Base-by-base conservation (phyloP, 202 grass and related monocot species). In the Setaria italica region DNA sequence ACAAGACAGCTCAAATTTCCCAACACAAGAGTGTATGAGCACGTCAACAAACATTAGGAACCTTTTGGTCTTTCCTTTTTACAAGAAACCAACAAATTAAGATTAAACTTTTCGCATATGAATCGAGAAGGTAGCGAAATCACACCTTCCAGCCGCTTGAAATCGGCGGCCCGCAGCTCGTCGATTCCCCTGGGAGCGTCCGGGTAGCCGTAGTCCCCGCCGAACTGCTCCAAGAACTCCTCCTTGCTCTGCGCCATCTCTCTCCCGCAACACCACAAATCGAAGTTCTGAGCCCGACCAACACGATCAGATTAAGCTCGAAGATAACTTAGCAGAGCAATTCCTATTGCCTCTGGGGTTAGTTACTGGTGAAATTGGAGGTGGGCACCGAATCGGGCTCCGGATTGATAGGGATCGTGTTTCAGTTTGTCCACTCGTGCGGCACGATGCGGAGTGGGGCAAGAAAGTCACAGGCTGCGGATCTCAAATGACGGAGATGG, bases 121-220 rank as follows among this genome's bases (percentile, higher is more conserved):
- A 41, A 86, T 43, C 1, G 8, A 82, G 1, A 29, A 67, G 33
- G 3, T 6, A 9, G 48, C 1, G 37, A 81, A 66, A 25, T 56
- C 33, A 58, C 37, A 95, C 96, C 96, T 94, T 99, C 48, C 73
- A 99, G 87, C 11, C 96, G 90, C 84, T 92, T 85, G 88, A 99
- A 99, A 15, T 95, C 93, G 2, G 93, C 15, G 79, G 88, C 86
- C 11, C 96, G 93, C 45, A 99, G 90, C 84, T 95, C 84, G 72
- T 99, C 86, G 79, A 99, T 63, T 85, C 78, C 82, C 72, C 77
- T 92, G 62, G 90, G 90, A 48, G 89, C 91, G 46, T 86, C 81
- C 15, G 96, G 93, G 79, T 99, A 99, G 60, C 96, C 93, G 51
- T 99, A 98, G 72, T 87, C 79, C 37, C 48, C 76, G 5, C 86